These are phyloP conservation scores for Cordia subcordata DNA, from an alignment of 257 asterid species.

Conservation along the genomic window DNA sequence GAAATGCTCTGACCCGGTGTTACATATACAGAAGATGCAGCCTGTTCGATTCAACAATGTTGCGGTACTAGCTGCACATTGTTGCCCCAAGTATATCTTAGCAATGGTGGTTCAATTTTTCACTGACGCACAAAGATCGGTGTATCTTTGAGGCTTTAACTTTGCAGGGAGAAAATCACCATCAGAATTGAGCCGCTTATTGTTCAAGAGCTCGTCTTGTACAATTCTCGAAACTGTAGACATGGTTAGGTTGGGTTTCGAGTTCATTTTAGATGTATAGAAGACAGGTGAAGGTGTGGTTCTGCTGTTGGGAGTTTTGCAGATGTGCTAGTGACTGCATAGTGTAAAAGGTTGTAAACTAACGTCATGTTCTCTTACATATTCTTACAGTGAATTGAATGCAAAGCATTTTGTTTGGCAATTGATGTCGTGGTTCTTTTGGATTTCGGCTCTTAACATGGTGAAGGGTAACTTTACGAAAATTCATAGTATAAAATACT, in stretches of 20 bases:
- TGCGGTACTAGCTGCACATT: not conserved
- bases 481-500: no score
- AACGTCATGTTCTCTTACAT: not conserved
- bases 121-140: not conserved
- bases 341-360: not conserved
- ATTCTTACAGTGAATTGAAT: no score
- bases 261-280: not conserved
- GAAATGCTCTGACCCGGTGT: not conserved
- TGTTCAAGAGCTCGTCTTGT: not conserved
- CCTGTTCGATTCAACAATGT: not conserved
- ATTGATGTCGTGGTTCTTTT: no score
- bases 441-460: no score
- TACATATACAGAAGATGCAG: not conserved
- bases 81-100: not conserved
- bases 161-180: not conserved
- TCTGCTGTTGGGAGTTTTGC: not conserved
- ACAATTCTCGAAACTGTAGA: not conserved
- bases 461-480: no score
- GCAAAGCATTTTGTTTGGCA: no score
- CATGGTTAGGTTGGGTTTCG: not conserved
- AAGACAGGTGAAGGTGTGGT: not conserved
- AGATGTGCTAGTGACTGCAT: not conserved
- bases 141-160: not conserved
- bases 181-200: not conserved
- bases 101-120: no score